A percentile compares a stretch with the other conserved stretches of the same genome.
Conservation (phyloP, 2,329 filamentous ascomycete genomes). For the Microsporum ferrugineum region DNA sequence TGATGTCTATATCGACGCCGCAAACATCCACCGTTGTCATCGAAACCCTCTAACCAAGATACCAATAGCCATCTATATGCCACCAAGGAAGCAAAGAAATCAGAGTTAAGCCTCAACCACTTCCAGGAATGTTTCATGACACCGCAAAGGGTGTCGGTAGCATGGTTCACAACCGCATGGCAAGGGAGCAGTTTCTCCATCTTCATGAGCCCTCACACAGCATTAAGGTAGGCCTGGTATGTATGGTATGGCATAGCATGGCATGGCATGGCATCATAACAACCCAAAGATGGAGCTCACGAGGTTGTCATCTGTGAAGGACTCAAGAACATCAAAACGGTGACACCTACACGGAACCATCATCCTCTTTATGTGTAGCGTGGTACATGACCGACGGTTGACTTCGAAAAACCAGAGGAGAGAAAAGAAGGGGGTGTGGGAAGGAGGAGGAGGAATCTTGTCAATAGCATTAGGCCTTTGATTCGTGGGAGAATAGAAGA, state of each 20-base stretch:
- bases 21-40: not conserved
- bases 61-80: not conserved
- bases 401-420: slow-evolving; percentile 1
- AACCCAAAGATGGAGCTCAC: slow-evolving; percentile 1
- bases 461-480: slow-evolving; percentile 1
- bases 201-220: not conserved
- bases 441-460: not conserved
- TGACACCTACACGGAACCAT: slow-evolving; percentile 5
- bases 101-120: slow-evolving; percentile 1
- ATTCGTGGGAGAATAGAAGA: not conserved
- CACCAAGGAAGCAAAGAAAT: not conserved
- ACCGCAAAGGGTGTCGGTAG: not conserved
- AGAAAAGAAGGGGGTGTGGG: not conserved
- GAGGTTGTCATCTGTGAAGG: not conserved
- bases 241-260: not conserved
- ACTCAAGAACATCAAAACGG: slow-evolving; percentile 1
- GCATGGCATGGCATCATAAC: not conserved
- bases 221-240: not conserved
- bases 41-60: no score
- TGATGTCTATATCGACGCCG: not conserved
- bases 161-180: slow-evolving; percentile 1
- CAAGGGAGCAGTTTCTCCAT: not conserved
- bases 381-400: slow-evolving; percentile 5
- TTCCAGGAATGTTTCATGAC: not conserved
- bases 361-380: slow-evolving; percentile 4